Evolutionary conservation across 2,329 filamentous ascomycete species (phyloP).

Genomic region (Diaporthe ampelina): DNA sequence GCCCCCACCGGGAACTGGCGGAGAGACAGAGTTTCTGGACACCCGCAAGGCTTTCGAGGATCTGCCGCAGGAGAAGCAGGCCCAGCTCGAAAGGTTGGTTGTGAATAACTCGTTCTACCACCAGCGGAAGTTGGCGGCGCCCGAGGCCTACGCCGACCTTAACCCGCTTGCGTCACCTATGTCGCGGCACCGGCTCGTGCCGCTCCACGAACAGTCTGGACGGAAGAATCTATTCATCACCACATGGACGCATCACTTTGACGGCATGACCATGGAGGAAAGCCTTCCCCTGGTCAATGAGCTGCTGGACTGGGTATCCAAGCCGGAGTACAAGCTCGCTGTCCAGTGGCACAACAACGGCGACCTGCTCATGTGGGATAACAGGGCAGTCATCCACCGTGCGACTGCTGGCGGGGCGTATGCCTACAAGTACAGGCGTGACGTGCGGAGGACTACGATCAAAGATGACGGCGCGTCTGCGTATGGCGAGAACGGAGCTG

Average conservation of each 20-base stretch:
- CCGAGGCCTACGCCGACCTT: slow-evolving; percentile 52
- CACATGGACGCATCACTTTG: slow-evolving; percentile 59
- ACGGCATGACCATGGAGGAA: slow-evolving; percentile 50
- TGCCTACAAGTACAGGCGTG: slow-evolving; percentile 11
- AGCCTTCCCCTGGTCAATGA: slow-evolving; percentile 50
- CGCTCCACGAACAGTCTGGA: slow-evolving; percentile 55
- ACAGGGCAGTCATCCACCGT: slow-evolving; percentile 42
- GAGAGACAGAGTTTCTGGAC: slow-evolving; percentile 35
- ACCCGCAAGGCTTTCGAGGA: slow-evolving; percentile 39
- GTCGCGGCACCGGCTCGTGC: slow-evolving; percentile 56
- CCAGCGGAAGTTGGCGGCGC: slow-evolving; percentile 51
- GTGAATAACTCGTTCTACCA: slow-evolving; percentile 52
- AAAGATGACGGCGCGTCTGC: slow-evolving; percentile 14
- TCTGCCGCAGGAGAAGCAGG: slow-evolving; percentile 27
- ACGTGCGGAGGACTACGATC: slow-evolving; percentile 17
- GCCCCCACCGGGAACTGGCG: slow-evolving; percentile 34
- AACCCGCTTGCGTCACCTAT: slow-evolving; percentile 47
- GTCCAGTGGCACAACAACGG: slow-evolving; percentile 42
- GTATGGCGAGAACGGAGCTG: slow-evolving; percentile 1
- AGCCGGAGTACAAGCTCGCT: slow-evolving; percentile 37
- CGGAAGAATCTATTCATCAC: slow-evolving; percentile 62
- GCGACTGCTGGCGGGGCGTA: slow-evolving; percentile 31
- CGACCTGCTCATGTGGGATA: slow-evolving; percentile 44
- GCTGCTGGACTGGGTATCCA: slow-evolving; percentile 36
- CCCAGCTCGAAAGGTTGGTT: slow-evolving; percentile 25